Percentiles rank a stretch among this genome's conserved stretches.
phyloP scores from a whole-genome alignment of 2,329 filamentous ascomycete species.

The Graphium sp. region DNA sequence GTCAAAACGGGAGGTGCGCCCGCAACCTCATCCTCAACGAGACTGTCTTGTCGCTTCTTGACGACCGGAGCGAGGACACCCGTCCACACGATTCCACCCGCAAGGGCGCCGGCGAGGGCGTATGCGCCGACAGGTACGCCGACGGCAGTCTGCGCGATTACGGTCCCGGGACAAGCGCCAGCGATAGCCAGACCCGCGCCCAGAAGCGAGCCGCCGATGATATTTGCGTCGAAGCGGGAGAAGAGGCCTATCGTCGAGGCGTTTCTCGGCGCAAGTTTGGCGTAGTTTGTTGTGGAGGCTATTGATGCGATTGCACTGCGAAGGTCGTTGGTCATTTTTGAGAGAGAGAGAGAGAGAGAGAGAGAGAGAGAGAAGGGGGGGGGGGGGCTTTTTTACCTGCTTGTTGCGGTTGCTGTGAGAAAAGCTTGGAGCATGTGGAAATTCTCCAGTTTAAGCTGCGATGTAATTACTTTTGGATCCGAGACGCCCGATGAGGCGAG shows the following conservation, averaged over 20 bases:
- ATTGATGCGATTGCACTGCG: conserved; percentile 24
- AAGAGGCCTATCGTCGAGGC: conserved; percentile 36
- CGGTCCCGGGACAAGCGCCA: conserved; percentile 48
- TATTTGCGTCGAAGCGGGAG: conserved; percentile 42
- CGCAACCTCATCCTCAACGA: conserved; percentile 5
- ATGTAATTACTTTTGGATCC: conserved; percentile 39
- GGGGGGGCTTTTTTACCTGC: conserved; percentile 30
- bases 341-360: neutral
- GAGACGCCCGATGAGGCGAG: conserved; percentile 43
- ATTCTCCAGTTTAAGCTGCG: conserved; percentile 41
- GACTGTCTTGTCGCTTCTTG: conserved; percentile 11
- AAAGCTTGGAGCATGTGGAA: conserved; percentile 53
- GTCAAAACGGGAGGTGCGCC: conserved; percentile 9
- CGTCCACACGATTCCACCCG: conserved; percentile 37
- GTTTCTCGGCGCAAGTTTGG: conserved; percentile 26
- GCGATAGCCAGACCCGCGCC: conserved; percentile 51
- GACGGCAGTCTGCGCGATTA: conserved; percentile 41
- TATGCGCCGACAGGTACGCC: conserved; percentile 32
- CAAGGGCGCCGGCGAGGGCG: conserved; percentile 33
- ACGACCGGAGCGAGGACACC: conserved; percentile 20
- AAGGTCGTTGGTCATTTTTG: neutral
- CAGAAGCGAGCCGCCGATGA: conserved; percentile 43
- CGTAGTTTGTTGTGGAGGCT: conserved; percentile 23
- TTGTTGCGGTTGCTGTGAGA: conserved; percentile 42
- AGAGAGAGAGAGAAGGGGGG: neutral